Percentiles rank a stretch among this genome's conserved stretches.
Evolutionary conservation across 192 early-diverging fungal species (phyloP).

Genomic region (Kappamyces sp.): DNA sequence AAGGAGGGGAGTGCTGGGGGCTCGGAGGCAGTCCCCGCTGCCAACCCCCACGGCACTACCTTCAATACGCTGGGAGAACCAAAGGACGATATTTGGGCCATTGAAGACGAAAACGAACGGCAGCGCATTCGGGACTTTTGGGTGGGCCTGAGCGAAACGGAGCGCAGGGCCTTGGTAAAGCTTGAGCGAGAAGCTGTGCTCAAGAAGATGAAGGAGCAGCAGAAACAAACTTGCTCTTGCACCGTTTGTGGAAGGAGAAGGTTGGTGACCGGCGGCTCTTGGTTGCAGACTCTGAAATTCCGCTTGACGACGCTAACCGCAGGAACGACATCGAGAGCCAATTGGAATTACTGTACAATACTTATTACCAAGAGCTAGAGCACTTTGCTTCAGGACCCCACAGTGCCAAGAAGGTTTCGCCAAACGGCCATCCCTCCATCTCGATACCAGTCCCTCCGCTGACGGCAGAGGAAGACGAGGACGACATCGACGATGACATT

Average conservation of each 20-base stretch:
- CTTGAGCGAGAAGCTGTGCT: conserved; percentile 82
- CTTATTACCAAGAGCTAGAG: conserved; percentile 84
- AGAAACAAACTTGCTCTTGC: conserved; percentile 78
- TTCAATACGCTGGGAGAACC: no score
- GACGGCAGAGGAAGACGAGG: conserved; percentile 36
- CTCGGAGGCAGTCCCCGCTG: no score
- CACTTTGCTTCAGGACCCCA: conserved; percentile 50
- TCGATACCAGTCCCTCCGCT: conserved; percentile 14
- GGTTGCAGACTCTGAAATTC: background rate
- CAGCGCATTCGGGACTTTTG: conserved; percentile 80
- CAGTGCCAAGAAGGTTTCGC: no score
- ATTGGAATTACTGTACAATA: conserved; percentile 78
- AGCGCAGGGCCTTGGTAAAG: conserved; percentile 70
- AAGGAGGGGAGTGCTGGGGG: no score
- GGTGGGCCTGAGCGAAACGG: conserved; percentile 74
- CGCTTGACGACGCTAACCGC: background rate
- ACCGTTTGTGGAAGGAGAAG: conserved; percentile 75
- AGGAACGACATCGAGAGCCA: conserved; percentile 78
- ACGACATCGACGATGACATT: conserved; percentile 38
- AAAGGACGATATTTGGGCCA: conserved; percentile 54
- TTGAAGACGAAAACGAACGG: conserved; percentile 66
- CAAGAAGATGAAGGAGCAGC: conserved; percentile 86
- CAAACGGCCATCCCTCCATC: no score
- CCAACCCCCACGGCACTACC: no score
- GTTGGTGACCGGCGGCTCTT: conserved; percentile 32